Conservation (phyloP, 2,329 filamentous ascomycete genomes). For the Aspergillus cejpii region DNA sequence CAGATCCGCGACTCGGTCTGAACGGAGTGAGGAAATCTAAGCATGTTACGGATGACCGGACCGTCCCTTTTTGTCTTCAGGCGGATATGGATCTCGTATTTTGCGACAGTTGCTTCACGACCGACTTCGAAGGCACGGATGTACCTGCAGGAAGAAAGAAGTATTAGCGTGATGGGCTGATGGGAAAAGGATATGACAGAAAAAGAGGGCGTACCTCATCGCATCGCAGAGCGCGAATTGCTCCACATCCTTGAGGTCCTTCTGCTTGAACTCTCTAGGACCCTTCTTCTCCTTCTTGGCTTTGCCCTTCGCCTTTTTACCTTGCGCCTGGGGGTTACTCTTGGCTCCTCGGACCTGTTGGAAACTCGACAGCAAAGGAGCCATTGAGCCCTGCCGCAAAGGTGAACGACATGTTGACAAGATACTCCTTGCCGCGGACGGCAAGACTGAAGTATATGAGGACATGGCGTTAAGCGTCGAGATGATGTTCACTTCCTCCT, state of each 20-base stretch:
- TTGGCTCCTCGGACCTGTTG: slow-evolving; percentile 36
- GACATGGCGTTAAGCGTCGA: slow-evolving; percentile 26
- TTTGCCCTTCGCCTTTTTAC: slow-evolving; percentile 47
- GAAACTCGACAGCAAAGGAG: slow-evolving; percentile 26
- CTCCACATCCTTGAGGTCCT: slow-evolving; percentile 57
- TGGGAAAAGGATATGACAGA: slow-evolving; percentile 8
- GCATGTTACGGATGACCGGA: slow-evolving; percentile 75
- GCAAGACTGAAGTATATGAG: slow-evolving; percentile 30
- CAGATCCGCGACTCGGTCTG: slow-evolving; percentile 82
- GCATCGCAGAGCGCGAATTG: slow-evolving; percentile 84
- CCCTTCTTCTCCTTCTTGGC: slow-evolving; percentile 58
- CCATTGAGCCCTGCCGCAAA: slow-evolving; percentile 27
- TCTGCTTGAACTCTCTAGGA: slow-evolving; percentile 58
- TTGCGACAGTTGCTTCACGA: slow-evolving; percentile 61
- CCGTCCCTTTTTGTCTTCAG: slow-evolving; percentile 79
- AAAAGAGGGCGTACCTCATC: slow-evolving; percentile 56
- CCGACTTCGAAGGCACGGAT: slow-evolving; percentile 90
- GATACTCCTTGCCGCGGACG: slow-evolving; percentile 30
- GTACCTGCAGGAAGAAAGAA: slow-evolving; percentile 53
- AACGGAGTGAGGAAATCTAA: slow-evolving; percentile 83
- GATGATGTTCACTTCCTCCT: neutral
- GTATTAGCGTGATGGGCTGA: slow-evolving; percentile 11
- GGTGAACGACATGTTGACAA: slow-evolving; percentile 29
- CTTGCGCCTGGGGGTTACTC: slow-evolving; percentile 32
- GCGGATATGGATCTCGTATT: slow-evolving; percentile 84